Base-by-base conservation (phyloP, 2,329 filamentous ascomycete species). In the Alternaria rosae region DNA sequence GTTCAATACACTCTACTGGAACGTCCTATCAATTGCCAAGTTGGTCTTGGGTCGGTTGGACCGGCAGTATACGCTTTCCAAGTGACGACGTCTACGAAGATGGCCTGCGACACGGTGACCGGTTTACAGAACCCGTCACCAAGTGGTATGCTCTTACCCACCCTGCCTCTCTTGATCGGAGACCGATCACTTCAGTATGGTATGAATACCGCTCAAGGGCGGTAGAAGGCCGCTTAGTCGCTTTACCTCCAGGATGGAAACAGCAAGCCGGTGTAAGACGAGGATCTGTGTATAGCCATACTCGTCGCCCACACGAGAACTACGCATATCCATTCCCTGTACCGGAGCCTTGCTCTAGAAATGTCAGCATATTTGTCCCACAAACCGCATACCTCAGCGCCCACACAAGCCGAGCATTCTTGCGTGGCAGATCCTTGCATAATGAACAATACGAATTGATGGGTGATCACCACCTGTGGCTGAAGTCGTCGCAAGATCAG, bases 221-320 rank as follows among this genome's bases (percentile, higher is more conserved):
- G 10, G 1, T 38, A 9, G 1, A n/a, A 8, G 32, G 15, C 8
- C 32, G 8, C 2, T 17, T 17, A 3, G 1, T 0, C 32, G n/a
- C 8, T n/a, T 1, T 17, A 38, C 32, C 32, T n/a, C 32, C 5
- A 38, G 32, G 32, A 38, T 38, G 32, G 32, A 1, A 38, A 1
- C 32, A 38, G 1, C 32, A 10, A 3, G 1, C 15, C 15, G 15
- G n/a, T 7, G 7, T 0, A n/a, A n/a, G n/a, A 38, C 32, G 15
- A n/a, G 32, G 32, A 2, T 0, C n/a, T 0, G 5, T 3, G 4
- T 38, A n/a, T 8, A 10, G 15, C 15, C 32, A 38, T 38, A 10
- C 8, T 38, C 32, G 32, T 38, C n/a, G 12, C 6, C 6, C 32
- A 9, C 6, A 3, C 0, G 1, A 1, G 3, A n/a, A n/a, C 5